Base-by-base conservation (phyloP, 2,329 filamentous ascomycete genomes). In the Golovinomyces cichoracearum region DNA sequence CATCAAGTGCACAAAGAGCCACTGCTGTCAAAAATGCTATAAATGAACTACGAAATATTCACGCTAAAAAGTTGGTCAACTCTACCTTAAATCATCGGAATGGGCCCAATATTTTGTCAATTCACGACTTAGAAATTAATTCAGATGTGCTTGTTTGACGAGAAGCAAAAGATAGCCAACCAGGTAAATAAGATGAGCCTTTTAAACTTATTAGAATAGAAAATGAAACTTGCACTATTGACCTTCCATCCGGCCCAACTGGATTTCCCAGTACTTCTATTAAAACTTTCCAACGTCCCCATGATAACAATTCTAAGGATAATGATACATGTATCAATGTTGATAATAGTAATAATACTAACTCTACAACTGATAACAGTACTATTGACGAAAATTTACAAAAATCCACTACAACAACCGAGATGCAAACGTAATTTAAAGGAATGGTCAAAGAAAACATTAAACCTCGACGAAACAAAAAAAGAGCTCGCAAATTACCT, bases 1-100 rank as follows among this genome's bases (percentile, higher is more conserved):
- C 45, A 12, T 31, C 46, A 9, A 40, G 45, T 19, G 22, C 15
- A 10, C 48, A 51, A 38, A 17, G 48, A 23, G 35, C 46, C 31
- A 21, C 19, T 21, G 41, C 50, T 5, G 22, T 51, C 19, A 48
- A 45, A 19, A 53, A 50, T n/a, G 51, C 50, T 4, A 51, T 50
- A 38, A 48, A 46, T 1, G 48, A 50, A 41, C 29, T 51, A 13
- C 5, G 19, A 2, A 53, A 49, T 7, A 7, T 50, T 17, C 26
- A 26, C 3, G 44, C 48, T 19, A 27, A 41, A n/a, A 26, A 27
- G 6, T 12, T 49, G 26, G 21, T 50, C 21, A 27, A 45, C 2
- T 22, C 44, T 15, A 45, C 48, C 3, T 15, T 53, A 0, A 47
- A 33, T 35, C 38, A 17, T 1, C 13, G 44, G 0, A 53, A 53